Evolutionary conservation across 1,284 basidiomycete genomes (phyloP), one percentile per base, ranked within the genome.

Genomic region (Macrocystidia cucumis): DNA sequence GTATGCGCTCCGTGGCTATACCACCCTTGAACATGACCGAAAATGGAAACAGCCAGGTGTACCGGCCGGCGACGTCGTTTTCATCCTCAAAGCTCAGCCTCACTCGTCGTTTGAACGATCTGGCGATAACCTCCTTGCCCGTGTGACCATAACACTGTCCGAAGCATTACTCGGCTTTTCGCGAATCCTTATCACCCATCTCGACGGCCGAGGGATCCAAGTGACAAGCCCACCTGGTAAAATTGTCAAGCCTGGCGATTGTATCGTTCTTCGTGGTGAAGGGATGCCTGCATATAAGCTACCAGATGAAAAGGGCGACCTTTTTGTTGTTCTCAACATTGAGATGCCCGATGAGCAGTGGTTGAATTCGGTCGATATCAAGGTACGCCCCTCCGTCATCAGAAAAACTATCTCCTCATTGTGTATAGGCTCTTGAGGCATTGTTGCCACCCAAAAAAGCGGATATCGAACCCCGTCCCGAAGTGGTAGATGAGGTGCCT

Each of bases 111-210:
- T 98, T 54, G 78, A 87, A 48, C 78, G 90, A 21, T 78, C 79
- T 11, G 83, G 82, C 21, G 77, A 78, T 43, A 83, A 91, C 50
- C 65, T 92, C 17, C 64, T 89, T 23, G 77, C 85, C 1, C 79
- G 72, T 21, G 77, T 89, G 35, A 76, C 74, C 25, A 81, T 97
- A 41, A 90, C 87, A 1, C 67, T 96, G n/a, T 92, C 91, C 4
- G 92, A 97, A 59, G 86, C 91, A 2, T 69, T 97, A 7, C 72
- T 93, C 30, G 91, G 91, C 11, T 91, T 97, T 60, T 84, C 80
- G 35, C 78, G 91, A 13, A 80, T 95, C 43, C 62, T 93, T 12
- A 62, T 96, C 38, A 86, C 81, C 9, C 91, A 97, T 56, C 69
- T 97, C 17, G 91, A 97, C 54, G 91, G 91, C 2, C 77, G 89